Conservation (phyloP, 2,329 filamentous ascomycete genomes). For the Trichoderma guizhouense region DNA sequence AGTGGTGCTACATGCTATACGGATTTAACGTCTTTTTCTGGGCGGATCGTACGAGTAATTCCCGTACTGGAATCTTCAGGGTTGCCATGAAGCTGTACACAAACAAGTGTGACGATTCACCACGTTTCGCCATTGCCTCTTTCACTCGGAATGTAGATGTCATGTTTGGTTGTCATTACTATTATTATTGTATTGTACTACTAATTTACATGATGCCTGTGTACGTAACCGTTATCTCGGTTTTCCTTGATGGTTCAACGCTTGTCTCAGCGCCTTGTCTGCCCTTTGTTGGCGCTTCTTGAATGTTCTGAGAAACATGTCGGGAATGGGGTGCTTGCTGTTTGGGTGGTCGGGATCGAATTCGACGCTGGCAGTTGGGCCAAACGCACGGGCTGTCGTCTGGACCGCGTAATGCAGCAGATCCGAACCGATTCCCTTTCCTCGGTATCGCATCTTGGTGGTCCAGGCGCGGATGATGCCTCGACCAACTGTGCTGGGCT, state of each 20-base stretch:
- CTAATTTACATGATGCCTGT: not conserved
- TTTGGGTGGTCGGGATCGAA: slow-evolving; percentile 79
- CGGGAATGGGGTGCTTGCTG: slow-evolving; percentile 55
- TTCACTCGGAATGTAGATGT: not conserved
- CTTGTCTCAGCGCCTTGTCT: slow-evolving; percentile 40
- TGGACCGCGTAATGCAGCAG: slow-evolving; percentile 69
- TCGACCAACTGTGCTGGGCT: slow-evolving; percentile 45
- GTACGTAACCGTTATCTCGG: not conserved
- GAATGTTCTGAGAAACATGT: slow-evolving; percentile 58
- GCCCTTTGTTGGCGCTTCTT: slow-evolving; percentile 54
- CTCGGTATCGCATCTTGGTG: slow-evolving; percentile 65
- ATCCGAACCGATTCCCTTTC: slow-evolving; percentile 66
- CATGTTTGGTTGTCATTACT: not conserved
- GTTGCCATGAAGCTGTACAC: not conserved
- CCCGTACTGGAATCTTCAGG: not conserved
- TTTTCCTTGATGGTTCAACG: slow-evolving; percentile 21
- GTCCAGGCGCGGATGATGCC: slow-evolving; percentile 79
- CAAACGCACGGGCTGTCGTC: slow-evolving; percentile 60
- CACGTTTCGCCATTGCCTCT: not conserved
- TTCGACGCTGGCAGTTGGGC: slow-evolving; percentile 57
- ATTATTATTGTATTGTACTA: not conserved
- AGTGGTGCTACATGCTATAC: not conserved
- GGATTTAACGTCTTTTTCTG: not conserved
- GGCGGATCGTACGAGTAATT: not conserved
- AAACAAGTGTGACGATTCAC: not conserved